These are phyloP conservation scores for Gaeumannomyces sp. DNA, from an alignment of 2,329 filamentous ascomycete species.

Conservation along the genomic window DNA sequence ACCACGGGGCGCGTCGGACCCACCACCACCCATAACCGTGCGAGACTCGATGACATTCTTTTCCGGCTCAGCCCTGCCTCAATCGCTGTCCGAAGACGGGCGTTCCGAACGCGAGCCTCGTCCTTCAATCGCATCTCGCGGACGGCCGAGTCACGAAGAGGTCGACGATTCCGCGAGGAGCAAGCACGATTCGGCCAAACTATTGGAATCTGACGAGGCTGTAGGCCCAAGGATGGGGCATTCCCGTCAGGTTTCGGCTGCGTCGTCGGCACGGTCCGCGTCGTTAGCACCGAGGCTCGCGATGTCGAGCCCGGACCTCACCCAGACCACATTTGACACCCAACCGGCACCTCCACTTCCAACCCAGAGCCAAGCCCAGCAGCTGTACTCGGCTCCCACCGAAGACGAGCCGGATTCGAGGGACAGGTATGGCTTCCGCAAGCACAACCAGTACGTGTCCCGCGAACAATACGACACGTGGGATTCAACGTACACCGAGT, in stretches of 20 bases:
- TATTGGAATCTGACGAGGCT: conserved; percentile 28
- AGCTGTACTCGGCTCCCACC: conserved; percentile 25
- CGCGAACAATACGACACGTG: conserved; percentile 75
- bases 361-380: background rate
- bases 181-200: conserved; percentile 48
- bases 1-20: conserved; percentile 14
- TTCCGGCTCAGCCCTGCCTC: conserved; percentile 26
- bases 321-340: background rate
- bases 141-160: conserved; percentile 14
- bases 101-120: conserved; percentile 25
- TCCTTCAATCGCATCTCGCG: conserved; percentile 1
- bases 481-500: conserved; percentile 68
- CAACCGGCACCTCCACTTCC: background rate
- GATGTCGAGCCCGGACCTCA: conserved; percentile 8
- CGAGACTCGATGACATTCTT: conserved; percentile 35
- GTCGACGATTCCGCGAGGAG: conserved; percentile 22
- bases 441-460: conserved; percentile 72
- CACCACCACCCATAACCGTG: conserved; percentile 24
- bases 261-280: background rate
- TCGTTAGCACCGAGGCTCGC: conserved; percentile 1
- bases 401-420: conserved; percentile 48
- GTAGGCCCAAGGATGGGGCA: background rate
- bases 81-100: conserved; percentile 27
- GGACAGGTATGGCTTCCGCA: conserved; percentile 90
- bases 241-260: background rate